Evolutionary conservation across 441 rosid genomes (phyloP).

Genomic region (Gossypium gossypioides): DNA sequence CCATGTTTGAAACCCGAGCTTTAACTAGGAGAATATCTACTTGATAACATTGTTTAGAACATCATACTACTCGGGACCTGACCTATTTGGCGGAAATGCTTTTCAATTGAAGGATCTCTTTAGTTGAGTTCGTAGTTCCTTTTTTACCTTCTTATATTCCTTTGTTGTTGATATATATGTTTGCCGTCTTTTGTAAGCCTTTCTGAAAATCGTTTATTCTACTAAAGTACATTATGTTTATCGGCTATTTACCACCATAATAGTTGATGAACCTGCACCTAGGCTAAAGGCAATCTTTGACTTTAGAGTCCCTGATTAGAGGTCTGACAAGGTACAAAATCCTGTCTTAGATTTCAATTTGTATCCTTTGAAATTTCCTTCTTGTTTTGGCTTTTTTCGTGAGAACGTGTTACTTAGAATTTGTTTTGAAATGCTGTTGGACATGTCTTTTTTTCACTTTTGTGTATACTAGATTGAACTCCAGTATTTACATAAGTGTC

Average conservation of each 20-base stretch:
- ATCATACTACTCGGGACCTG: neutral
- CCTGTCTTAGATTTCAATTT: neutral
- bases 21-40: neutral
- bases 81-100: neutral
- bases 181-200: no score
- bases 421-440: no score
- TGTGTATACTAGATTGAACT: no score
- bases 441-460: no score
- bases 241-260: slow-evolving; percentile 64
- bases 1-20: neutral
- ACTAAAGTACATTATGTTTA: slow-evolving; percentile 7
- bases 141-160: neutral
- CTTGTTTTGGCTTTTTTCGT: neutral
- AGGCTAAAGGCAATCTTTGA: slow-evolving; percentile 29
- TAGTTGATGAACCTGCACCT: slow-evolving; percentile 71
- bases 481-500: no score
- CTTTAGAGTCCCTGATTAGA: neutral
- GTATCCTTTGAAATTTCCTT: neutral
- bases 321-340: slow-evolving; percentile 66
- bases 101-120: neutral
- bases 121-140: neutral
- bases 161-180: neutral
- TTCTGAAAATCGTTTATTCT: no score
- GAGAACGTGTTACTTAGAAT: no score
- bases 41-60: neutral